A percentile compares a stretch with the other conserved stretches of the same genome.
These are phyloP conservation scores for Leucoagaricus sp. DNA, from an alignment of 1,284 basidiomycete species.

Conservation along the genomic window DNA sequence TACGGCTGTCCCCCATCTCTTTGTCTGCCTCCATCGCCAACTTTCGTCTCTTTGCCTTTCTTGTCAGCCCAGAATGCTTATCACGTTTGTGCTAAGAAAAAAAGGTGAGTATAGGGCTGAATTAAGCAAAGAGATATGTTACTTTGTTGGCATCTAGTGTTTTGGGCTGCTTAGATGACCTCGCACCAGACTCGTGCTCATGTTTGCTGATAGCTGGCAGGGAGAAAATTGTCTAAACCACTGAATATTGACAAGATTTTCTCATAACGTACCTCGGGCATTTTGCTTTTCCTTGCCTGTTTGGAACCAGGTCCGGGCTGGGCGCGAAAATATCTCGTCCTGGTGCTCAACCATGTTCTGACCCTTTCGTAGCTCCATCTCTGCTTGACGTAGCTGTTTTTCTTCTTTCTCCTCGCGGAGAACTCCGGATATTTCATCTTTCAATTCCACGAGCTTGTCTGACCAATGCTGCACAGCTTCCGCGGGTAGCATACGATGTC, in stretches of 20 bases:
- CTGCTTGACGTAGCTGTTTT: slow-evolving; percentile 86
- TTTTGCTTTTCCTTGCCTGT: slow-evolving; percentile 81
- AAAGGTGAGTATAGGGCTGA: slow-evolving; percentile 2
- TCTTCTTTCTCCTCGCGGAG: slow-evolving; percentile 95
- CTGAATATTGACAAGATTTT: too few relatives aligned
- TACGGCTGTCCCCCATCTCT: slow-evolving; percentile 53
- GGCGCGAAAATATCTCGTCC: slow-evolving; percentile 92
- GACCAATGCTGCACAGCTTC: slow-evolving; percentile 78
- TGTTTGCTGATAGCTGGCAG: slow-evolving; percentile 62
- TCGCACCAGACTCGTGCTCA: slow-evolving; percentile 61
- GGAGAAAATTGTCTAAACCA: slow-evolving; percentile 1
- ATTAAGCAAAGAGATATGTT: slow-evolving; percentile 11
- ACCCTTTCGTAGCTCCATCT: slow-evolving; percentile 96
- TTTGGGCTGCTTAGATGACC: slow-evolving; percentile 29
- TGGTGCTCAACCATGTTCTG: slow-evolving; percentile 96
- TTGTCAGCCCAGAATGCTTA: slow-evolving; percentile 83
- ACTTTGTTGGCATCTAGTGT: slow-evolving; percentile 42
- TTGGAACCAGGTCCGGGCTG: slow-evolving; percentile 98
- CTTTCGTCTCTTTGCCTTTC: slow-evolving; percentile 84
- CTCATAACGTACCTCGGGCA: slow-evolving; percentile 72
- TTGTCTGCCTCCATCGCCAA: slow-evolving; percentile 82
- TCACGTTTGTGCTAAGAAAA: slow-evolving; percentile 71
- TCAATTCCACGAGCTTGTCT: slow-evolving; percentile 71
- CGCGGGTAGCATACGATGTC: slow-evolving; percentile 87
- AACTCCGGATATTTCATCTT: slow-evolving; percentile 81